Percentiles rank a stretch among this genome's conserved stretches.
Conservation (phyloP, 805 yeast species). For the Candida tallmaniae region DNA sequence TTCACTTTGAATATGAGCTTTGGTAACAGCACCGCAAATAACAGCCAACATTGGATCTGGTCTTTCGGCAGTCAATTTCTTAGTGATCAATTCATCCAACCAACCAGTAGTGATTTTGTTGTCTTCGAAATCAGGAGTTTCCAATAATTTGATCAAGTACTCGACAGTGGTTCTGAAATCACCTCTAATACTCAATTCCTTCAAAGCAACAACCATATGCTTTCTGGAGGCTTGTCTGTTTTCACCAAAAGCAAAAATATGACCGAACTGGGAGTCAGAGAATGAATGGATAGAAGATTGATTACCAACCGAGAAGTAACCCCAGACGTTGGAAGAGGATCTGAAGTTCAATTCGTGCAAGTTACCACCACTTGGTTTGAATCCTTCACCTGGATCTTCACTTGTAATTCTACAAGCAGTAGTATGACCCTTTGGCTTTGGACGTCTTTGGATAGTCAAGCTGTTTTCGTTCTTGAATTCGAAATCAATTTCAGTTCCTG, state of each 20-base stretch:
- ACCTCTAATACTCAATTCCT: conserved; percentile 95
- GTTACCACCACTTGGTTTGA: conserved; percentile 97
- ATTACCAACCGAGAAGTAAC: conserved; percentile 95
- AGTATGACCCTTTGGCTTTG: conserved; percentile 96
- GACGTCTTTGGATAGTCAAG: conserved; percentile 78
- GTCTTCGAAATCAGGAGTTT: conserved; percentile 93
- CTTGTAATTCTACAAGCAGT: conserved; percentile 99
- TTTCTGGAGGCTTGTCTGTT: conserved; percentile 96
- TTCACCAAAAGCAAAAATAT: conserved; percentile 98
- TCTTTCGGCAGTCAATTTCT: conserved; percentile 93
- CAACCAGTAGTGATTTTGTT: conserved; percentile 98
- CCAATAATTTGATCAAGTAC: conserved; percentile 88
- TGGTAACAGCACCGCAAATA: conserved; percentile 96
- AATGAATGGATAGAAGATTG: conserved; percentile 97
- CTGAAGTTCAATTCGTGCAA: conserved; percentile 95
- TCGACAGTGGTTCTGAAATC: conserved; percentile 98
- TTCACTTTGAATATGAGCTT: conserved; percentile 78
- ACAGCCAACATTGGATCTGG: conserved; percentile 91
- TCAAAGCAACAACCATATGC: conserved; percentile 98
- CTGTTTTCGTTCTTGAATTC: conserved; percentile 74
- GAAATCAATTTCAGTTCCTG: conserved; percentile 85
- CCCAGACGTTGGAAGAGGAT: conserved; percentile 98
- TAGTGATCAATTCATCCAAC: conserved; percentile 94
- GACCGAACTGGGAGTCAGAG: conserved; percentile 98
- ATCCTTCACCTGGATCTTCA: conserved; percentile 99